Conservation (phyloP, 768 basidiomycete genomes). For the Auriscalpium microsporum region DNA sequence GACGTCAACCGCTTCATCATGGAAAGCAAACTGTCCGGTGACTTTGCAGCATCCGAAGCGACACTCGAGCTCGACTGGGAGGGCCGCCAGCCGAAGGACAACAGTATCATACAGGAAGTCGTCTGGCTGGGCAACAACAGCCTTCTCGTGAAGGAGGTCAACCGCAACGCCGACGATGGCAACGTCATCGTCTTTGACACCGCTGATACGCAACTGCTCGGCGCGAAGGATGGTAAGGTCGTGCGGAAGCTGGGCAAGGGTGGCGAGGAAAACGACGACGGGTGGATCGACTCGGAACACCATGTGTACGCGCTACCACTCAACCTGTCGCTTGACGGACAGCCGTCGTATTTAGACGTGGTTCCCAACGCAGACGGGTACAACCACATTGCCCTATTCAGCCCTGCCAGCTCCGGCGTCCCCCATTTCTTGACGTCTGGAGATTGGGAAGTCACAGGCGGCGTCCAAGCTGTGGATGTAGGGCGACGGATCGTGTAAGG, state of each 20-base stretch:
- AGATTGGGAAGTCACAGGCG: slow-evolving; percentile 80
- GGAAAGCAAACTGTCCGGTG: background rate
- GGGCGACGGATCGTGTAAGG: slow-evolving; percentile 65
- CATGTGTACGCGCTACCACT: slow-evolving; percentile 50
- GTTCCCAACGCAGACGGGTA: slow-evolving; percentile 76
- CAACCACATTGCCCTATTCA: slow-evolving; percentile 90
- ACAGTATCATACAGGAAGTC: slow-evolving; percentile 75
- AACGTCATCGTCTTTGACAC: slow-evolving; percentile 73
- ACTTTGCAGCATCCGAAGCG: slow-evolving; percentile 29
- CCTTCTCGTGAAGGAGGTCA: slow-evolving; percentile 80
- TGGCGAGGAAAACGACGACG: slow-evolving; percentile 84
- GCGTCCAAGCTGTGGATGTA: slow-evolving; percentile 64
- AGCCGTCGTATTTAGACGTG: slow-evolving; percentile 81
- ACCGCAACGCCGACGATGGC: slow-evolving; percentile 73
- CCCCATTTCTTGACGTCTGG: slow-evolving; percentile 85
- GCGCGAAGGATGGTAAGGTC: slow-evolving; percentile 35
- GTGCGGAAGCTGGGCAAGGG: slow-evolving; percentile 72
- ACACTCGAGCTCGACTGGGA: slow-evolving; percentile 63
- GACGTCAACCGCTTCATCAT: slow-evolving; percentile 51
- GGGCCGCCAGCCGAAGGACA: slow-evolving; percentile 41
- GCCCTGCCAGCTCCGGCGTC: slow-evolving; percentile 54
- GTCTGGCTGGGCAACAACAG: slow-evolving; percentile 75
- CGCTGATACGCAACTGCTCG: slow-evolving; percentile 18
- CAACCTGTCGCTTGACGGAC: slow-evolving; percentile 31
- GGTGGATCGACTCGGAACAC: slow-evolving; percentile 85